A percentile compares a stretch with the other conserved stretches of the same genome.
Evolutionary conservation across 1,284 basidiomycete species (phyloP).

Genomic region (Puccinia novopanici): DNA sequence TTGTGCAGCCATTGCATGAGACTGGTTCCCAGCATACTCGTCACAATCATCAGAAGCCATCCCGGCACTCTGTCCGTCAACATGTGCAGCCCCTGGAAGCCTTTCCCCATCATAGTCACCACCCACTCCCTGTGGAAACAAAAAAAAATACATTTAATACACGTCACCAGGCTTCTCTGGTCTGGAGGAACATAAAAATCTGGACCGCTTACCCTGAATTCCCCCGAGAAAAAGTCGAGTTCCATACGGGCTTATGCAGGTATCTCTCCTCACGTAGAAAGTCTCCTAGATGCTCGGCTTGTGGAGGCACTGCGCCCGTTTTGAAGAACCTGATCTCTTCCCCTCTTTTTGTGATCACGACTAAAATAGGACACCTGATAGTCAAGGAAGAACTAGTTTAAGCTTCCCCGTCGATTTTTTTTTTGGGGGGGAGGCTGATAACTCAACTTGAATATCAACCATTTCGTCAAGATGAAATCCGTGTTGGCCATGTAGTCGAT

Average conservation of each 20-base stretch:
- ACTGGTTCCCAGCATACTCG: conserved; percentile 43
- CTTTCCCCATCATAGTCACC: conserved; percentile 2
- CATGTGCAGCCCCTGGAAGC: conserved; percentile 27
- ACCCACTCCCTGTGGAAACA: conserved; percentile 39
- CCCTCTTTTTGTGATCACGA: conserved; percentile 52
- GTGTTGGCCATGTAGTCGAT: conserved; percentile 50
- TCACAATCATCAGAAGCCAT: conserved; percentile 44
- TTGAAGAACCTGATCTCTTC: conserved; percentile 53
- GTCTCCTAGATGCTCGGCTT: conserved; percentile 35
- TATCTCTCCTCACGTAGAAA: conserved; percentile 37
- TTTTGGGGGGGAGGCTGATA: neutral
- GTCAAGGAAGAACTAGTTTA: neutral
- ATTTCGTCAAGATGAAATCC: conserved; percentile 45
- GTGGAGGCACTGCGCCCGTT: conserved; percentile 50
- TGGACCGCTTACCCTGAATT: conserved; percentile 26
- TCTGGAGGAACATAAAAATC: neutral
- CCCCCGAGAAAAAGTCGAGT: conserved; percentile 39
- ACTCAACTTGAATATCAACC: conserved; percentile 51
- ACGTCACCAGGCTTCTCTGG: neutral
- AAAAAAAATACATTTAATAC: too few species aligned
- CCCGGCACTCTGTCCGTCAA: conserved; percentile 41
- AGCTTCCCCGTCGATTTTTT: neutral
- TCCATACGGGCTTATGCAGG: conserved; percentile 37
- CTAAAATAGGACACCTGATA: conserved; percentile 53
- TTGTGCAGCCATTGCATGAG: conserved; percentile 48